These are phyloP conservation scores for Ramalina intermedia DNA, from an alignment of 495 filamentous ascomycete genomes.

Conservation along the genomic window DNA sequence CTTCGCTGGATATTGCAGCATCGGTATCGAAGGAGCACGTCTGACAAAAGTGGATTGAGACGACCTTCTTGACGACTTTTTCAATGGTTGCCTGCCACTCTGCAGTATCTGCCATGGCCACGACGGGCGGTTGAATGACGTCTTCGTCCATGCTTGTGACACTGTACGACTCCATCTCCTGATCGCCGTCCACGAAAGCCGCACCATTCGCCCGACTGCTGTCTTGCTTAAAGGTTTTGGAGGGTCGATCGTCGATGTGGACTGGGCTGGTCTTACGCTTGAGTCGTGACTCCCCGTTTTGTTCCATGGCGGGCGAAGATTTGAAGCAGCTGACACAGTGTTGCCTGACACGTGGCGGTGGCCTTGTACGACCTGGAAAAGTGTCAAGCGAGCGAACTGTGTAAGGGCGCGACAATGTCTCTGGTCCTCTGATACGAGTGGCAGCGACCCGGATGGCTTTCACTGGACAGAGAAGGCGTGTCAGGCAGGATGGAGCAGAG, in stretches of 20 bases:
- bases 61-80: slow-evolving; percentile 78
- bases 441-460: background rate
- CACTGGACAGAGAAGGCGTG: background rate
- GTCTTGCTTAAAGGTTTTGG: slow-evolving; percentile 41
- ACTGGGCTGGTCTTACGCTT: slow-evolving; percentile 50
- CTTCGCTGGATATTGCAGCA: slow-evolving; percentile 80
- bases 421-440: too few relatives aligned
- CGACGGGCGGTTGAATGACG: slow-evolving; percentile 30
- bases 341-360: background rate
- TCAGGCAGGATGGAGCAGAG: background rate
- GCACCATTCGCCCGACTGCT: slow-evolving; percentile 29
- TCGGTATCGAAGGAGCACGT: slow-evolving; percentile 98
- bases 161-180: slow-evolving; percentile 22
- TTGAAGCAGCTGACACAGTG: slow-evolving; percentile 11
- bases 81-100: slow-evolving; percentile 98
- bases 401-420: too few relatives aligned
- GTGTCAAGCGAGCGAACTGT: background rate
- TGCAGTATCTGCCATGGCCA: slow-evolving; percentile 62
- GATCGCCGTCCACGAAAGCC: slow-evolving; percentile 33
- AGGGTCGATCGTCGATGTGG: slow-evolving; percentile 35
- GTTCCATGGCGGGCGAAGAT: slow-evolving; percentile 30
- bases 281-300: slow-evolving; percentile 32
- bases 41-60: slow-evolving; percentile 97
- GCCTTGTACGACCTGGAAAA: background rate
- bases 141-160: slow-evolving; percentile 30